Base-by-base conservation (phyloP, 2,329 filamentous ascomycete species). In the Scedosporium minutisporum region DNA sequence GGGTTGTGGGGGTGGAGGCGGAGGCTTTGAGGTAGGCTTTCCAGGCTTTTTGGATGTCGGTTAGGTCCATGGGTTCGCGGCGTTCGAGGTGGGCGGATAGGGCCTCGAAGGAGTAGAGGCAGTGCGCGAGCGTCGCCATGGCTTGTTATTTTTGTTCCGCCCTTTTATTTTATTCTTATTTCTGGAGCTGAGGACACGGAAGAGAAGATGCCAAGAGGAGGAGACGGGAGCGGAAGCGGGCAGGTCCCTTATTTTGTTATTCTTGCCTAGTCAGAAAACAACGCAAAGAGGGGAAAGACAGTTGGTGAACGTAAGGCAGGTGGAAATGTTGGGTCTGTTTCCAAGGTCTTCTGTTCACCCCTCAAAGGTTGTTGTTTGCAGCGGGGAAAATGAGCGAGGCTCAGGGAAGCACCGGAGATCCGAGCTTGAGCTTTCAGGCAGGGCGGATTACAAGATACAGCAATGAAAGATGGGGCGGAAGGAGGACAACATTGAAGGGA, bases 81-180 rank as follows among this genome's bases (percentile, higher is more conserved):
- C 82, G 78, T 67, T 91, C 84, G 67, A 96, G 90, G 65, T 86
- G 84, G 62, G 93, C 88, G 59, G 85, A 82, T 44, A 99, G 86
- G 48, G 82, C 82, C 76, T 99, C 95, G 80, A 99, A 97, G 79
- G 93, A 97, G 76, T 88, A 93, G 70, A 93, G 86, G 75, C 93
- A 97, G 76, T 97, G 93, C 64, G 87, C 88, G 69, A 84, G 77
- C 63, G 89, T 88, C 58, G 95, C 93, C 93, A 97, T 97, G 67
- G 55, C 58, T 62, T 63, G 60, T 23, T 55, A 27, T 60, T 21
- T 29, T 18, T 41, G 12, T 14, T 42, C 5, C 2, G 3, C 18
- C 14, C 27, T 41, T 10, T 21, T 33, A 7, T 33, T 41, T 10
- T 23, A 42, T 38, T 38, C 9, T 38, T 38, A 38, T 38, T 33